Conservation (phyloP, 2,329 filamentous ascomycete species). For the Microcyclospora pomicola region DNA sequence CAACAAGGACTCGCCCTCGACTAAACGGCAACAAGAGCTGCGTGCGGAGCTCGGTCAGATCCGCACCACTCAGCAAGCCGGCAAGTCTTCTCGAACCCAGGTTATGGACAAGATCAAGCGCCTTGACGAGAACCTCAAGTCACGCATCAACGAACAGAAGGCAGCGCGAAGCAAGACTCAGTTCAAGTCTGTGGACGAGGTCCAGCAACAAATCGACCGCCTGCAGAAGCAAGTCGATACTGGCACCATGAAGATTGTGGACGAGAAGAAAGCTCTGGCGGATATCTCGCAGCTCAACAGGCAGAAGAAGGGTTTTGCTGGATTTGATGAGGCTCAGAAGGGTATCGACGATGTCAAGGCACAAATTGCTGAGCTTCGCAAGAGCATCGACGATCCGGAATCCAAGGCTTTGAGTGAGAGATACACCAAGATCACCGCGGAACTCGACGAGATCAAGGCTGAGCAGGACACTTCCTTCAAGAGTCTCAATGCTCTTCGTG, state of each 20-base stretch:
- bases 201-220: conserved; percentile 67
- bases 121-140: conserved; percentile 78
- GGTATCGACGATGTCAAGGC: conserved; percentile 74
- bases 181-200: conserved; percentile 78
- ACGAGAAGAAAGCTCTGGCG: conserved; percentile 84
- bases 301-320: conserved; percentile 78
- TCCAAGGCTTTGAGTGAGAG: conserved; percentile 74
- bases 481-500: conserved; percentile 67
- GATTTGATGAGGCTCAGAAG: conserved; percentile 76
- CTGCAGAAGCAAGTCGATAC: conserved; percentile 78
- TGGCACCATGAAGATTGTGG: conserved; percentile 86
- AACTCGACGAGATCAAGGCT: conserved; percentile 79
- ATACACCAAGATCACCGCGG: conserved; percentile 72
- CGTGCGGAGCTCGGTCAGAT: conserved; percentile 72
- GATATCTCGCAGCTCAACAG: conserved; percentile 76
- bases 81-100: conserved; percentile 66
- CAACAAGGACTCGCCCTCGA: conserved; percentile 66
- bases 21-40: conserved; percentile 76
- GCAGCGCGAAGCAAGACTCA: conserved; percentile 62
- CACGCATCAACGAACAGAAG: conserved; percentile 77
- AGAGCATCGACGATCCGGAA: conserved; percentile 81
- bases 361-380: conserved; percentile 79
- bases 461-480: conserved; percentile 88
- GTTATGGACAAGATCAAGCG: conserved; percentile 86
- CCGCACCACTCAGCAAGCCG: conserved; percentile 70